Conservation (phyloP, 345 rosid genomes). For the Gynandropsis gynandra region DNA sequence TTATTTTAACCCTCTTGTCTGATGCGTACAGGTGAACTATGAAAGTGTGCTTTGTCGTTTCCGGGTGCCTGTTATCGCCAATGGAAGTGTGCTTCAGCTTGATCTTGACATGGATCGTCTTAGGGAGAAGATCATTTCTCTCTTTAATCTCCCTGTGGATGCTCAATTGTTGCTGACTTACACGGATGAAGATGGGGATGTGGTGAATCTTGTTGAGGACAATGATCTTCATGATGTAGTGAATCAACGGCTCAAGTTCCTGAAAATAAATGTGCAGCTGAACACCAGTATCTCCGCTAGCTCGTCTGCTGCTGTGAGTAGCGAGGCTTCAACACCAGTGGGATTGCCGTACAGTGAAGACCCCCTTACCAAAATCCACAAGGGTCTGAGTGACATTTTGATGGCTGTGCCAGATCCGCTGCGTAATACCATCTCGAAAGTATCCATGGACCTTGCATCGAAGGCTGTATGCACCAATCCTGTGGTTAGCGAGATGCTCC, state of each 20-base stretch:
- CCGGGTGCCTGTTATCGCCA: slow-evolving; percentile 42
- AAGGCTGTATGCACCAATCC: slow-evolving; percentile 45
- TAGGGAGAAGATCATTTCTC: slow-evolving; percentile 51
- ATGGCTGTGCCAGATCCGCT: slow-evolving; percentile 60
- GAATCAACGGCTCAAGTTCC: slow-evolving; percentile 64
- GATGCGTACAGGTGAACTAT: slow-evolving; percentile 49
- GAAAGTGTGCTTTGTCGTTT: slow-evolving; percentile 78
- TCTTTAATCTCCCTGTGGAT: slow-evolving; percentile 50
- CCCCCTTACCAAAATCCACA: slow-evolving; percentile 33
- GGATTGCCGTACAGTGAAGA: slow-evolving; percentile 35
- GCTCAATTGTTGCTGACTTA: slow-evolving; percentile 57
- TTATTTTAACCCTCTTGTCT: background rate
- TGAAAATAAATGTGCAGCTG: slow-evolving; percentile 49
- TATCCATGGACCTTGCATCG: slow-evolving; percentile 48
- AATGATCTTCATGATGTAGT: slow-evolving; percentile 63
- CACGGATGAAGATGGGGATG: slow-evolving; percentile 86
- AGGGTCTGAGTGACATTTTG: slow-evolving; percentile 43
- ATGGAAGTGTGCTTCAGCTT: slow-evolving; percentile 52
- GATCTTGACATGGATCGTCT: slow-evolving; percentile 58
- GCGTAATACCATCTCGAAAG: slow-evolving; percentile 41
- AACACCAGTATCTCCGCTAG: slow-evolving; percentile 27
- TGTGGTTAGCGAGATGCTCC: slow-evolving; percentile 25
- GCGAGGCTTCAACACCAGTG: slow-evolving; percentile 49
- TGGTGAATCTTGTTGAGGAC: slow-evolving; percentile 68
- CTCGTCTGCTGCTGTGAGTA: slow-evolving; percentile 34